Conservation (phyloP, 148 eudicot species). For the Drosera capensis region DNA sequence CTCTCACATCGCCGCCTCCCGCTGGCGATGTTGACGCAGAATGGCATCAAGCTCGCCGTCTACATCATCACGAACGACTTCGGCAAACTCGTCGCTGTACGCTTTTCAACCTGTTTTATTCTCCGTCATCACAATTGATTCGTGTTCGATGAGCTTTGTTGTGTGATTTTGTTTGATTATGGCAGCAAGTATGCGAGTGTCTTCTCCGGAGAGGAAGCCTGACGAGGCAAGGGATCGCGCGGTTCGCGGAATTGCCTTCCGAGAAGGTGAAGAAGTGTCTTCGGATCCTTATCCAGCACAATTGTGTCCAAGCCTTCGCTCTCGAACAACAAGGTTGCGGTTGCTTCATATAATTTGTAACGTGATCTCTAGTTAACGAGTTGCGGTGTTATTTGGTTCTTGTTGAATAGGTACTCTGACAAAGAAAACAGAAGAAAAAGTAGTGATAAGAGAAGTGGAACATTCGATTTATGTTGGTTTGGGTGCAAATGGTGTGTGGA, state of each 20-base stretch:
- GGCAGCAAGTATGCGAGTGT: constrained; percentile 88
- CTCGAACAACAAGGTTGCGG: constrained; percentile 44
- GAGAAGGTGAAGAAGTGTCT: constrained; percentile 41
- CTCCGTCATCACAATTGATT: neutral
- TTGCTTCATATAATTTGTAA: neutral
- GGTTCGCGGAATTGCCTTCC: constrained; percentile 26
- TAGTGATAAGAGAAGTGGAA: neutral
- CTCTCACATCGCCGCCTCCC: too few relatives aligned
- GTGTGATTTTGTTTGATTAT: constrained; percentile 3
- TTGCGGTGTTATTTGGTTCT: too few relatives aligned
- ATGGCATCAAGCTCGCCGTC: constrained; percentile 68
- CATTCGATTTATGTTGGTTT: neutral
- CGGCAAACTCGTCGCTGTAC: constrained; percentile 60
- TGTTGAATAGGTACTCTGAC: too few relatives aligned
- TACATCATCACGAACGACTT: constrained; percentile 46
- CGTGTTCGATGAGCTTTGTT: neutral
- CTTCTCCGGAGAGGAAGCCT: constrained; percentile 62
- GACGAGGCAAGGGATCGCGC: constrained; percentile 23
- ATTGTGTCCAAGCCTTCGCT: constrained; percentile 79
- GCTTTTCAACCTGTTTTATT: constrained; percentile 3
- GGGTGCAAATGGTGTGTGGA: too few relatives aligned
- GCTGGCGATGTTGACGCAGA: constrained; percentile 18
- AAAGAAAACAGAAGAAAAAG: neutral
- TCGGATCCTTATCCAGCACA: constrained; percentile 67
- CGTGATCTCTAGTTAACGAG: too few relatives aligned